Base-by-base conservation (phyloP, 164 flowering plant species). In the Akebia trifoliata region DNA sequence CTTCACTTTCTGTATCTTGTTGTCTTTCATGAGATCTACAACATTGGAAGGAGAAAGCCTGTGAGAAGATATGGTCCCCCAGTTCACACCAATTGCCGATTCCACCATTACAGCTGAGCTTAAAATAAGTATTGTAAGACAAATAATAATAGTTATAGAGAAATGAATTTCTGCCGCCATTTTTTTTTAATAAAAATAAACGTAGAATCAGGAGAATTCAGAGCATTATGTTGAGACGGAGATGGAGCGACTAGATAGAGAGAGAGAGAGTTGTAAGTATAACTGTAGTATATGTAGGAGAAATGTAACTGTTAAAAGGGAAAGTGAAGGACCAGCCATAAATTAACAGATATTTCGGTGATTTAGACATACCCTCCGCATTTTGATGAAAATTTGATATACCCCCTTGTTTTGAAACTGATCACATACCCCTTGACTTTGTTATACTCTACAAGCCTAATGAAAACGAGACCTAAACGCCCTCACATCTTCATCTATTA, bases 61-160 rank as follows among this genome's bases (percentile, higher is more conserved):
- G 83, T 82, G 91, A 42, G 47, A 63, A 0, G 94, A 74, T 1
- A 82, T 0, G 14, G 91, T 70, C 3, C 96, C 96, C 96, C 96
- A 89, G 83, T 89, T 89, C 65, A 86, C 58, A 45, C 63, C 72
- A 22, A 83, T 67, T 28, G 69, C 80, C 9, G 87, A 75, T 58
- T 79, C 83, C 54, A 57, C 81, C 69, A 62, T 49, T 18, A 46
- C 20, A 28, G 56, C 40, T 6, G 53, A 65, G 49, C 50, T 39
- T 8, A 21, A 36, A 22, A 62, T 0, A n/a, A 69, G 36, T 10
- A 59, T 0, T 31, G 7, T 31, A 21, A 55, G 31, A 18, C 29
- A n/a, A n/a, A n/a, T n/a, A 29, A 69, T 29, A 8, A 57, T 32
- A 37, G 62, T 22, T 25, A 28, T 54, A 22, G 12, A 4, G 8